Conservation (phyloP, 805 yeast genomes). For the Torulaspora franciscae region DNA sequence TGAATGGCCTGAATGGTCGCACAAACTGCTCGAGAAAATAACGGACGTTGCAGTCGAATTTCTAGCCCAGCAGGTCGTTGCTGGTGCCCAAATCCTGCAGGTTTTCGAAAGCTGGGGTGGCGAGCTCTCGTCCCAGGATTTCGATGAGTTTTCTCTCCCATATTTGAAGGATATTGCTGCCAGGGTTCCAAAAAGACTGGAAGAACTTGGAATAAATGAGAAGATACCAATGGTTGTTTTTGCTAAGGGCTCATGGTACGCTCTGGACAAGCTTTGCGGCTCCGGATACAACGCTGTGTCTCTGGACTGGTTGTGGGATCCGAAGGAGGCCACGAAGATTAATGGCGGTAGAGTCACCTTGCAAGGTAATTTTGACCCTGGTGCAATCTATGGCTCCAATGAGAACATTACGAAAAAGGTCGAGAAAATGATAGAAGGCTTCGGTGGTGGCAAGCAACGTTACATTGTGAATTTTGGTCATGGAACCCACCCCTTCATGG, state of each 20-base stretch:
- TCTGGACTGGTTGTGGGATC: conserved; percentile 86
- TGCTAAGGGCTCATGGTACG: conserved; percentile 97
- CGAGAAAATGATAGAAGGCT: conserved; percentile 80
- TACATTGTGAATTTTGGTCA: conserved; percentile 96
- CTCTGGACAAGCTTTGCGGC: conserved; percentile 76
- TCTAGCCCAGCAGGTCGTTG: conserved; percentile 87
- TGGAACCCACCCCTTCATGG: conserved; percentile 97
- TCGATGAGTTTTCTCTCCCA: conserved; percentile 83
- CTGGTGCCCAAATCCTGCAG: conserved; percentile 98
- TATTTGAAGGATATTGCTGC: conserved; percentile 72
- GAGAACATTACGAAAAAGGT: conserved; percentile 77
- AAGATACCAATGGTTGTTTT: conserved; percentile 82
- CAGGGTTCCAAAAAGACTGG: conserved; percentile 61
- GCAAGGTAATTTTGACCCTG: conserved; percentile 96
- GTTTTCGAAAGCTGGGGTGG: conserved; percentile 98
- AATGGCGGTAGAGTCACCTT: conserved; percentile 72
- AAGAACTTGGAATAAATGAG: conserved; percentile 66
- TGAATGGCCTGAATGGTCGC: conserved; percentile 67
- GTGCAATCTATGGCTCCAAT: conserved; percentile 84
- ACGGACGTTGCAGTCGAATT: conserved; percentile 90
- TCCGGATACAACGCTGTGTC: conserved; percentile 85
- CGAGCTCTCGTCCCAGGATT: conserved; percentile 86
- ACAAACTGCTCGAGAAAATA: conserved; percentile 63
- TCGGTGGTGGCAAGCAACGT: conserved; percentile 88
- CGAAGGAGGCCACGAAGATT: conserved; percentile 74